Percentiles rank a stretch among this genome's conserved stretches.
These are phyloP conservation scores for Eimeria acervulina DNA, from an alignment of 169 alveolate genomes.

Conservation along the genomic window DNA sequence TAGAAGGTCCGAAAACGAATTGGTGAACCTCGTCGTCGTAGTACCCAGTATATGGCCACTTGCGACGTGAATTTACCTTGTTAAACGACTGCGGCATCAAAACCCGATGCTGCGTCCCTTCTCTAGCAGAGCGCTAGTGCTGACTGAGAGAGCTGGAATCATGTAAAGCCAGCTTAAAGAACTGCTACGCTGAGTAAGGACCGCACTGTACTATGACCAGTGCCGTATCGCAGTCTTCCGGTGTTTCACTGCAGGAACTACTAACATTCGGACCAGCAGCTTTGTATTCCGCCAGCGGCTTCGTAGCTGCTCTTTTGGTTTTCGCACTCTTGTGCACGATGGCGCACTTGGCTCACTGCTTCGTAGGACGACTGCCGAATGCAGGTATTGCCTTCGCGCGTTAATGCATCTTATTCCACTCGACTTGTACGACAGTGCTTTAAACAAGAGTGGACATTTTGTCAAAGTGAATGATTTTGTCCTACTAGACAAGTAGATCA, in stretches of 20 bases:
- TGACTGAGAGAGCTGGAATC: background rate
- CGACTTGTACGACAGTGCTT: background rate
- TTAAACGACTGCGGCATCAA: background rate
- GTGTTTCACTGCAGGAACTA: constrained; percentile 32
- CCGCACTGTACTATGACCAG: no score
- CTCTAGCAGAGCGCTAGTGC: background rate
- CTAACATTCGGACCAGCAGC: constrained; percentile 56
- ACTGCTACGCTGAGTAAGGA: no score
- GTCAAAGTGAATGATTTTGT: background rate
- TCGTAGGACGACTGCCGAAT: constrained; percentile 61
- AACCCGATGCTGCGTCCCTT: background rate
- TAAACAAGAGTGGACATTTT: background rate
- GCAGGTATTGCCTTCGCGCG: constrained; percentile 28
- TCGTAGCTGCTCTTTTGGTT: constrained; percentile 58
- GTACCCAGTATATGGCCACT: background rate
- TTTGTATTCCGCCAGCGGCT: constrained; percentile 52
- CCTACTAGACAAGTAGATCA: background rate
- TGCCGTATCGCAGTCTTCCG: no score
- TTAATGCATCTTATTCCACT: background rate
- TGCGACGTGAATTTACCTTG: background rate
- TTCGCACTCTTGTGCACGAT: constrained; percentile 41
- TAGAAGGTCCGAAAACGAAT: background rate
- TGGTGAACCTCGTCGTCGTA: background rate
- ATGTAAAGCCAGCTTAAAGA: no score
- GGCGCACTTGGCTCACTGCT: constrained; percentile 73